Percentiles rank a stretch among this genome's conserved stretches.
Conservation (phyloP, 371 early-diverging fungal genomes). For the Rhizopus stolonifer region DNA sequence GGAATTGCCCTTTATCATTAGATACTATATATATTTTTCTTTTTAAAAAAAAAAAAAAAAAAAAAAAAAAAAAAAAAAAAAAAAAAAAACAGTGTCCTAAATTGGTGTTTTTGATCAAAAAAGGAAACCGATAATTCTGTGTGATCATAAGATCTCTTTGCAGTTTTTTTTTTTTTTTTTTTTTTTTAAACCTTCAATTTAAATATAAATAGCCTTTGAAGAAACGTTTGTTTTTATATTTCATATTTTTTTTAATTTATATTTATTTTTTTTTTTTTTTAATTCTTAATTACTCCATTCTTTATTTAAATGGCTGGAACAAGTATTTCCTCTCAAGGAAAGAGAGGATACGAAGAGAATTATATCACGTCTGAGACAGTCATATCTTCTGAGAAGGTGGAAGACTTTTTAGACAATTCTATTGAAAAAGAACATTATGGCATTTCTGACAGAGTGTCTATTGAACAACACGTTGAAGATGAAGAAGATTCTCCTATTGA, state of each 20-base stretch:
- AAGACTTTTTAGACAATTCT: slow-evolving; percentile 5
- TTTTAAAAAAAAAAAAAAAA: not conserved
- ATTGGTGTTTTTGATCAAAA: slow-evolving; percentile 23
- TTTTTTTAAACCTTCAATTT: not conserved
- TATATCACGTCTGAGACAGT: slow-evolving; percentile 11
- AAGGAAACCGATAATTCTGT: not conserved
- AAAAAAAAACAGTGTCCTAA: slow-evolving; percentile 1
- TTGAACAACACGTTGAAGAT: slow-evolving; percentile 9
- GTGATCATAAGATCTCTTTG: not conserved
- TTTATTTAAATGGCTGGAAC: slow-evolving; percentile 17
- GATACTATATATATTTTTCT: not conserved
- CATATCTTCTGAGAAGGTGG: slow-evolving; percentile 19
- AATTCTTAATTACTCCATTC: not conserved
- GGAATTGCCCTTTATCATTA: not conserved
- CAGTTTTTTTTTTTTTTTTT: not conserved
- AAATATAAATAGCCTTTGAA: slow-evolving; percentile 1
- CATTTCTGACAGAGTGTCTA: slow-evolving; percentile 3
- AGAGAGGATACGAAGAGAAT: slow-evolving; percentile 8
- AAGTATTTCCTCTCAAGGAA: slow-evolving; percentile 14
- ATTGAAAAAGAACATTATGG: slow-evolving; percentile 11
- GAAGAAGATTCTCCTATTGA: slow-evolving; percentile 77
- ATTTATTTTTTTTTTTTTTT: not conserved
- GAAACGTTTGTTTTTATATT: not conserved
- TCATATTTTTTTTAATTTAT: not conserved
- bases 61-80: not conserved